Conservation (phyloP, 1,139 yeast genomes). For the Candida anutae region DNA sequence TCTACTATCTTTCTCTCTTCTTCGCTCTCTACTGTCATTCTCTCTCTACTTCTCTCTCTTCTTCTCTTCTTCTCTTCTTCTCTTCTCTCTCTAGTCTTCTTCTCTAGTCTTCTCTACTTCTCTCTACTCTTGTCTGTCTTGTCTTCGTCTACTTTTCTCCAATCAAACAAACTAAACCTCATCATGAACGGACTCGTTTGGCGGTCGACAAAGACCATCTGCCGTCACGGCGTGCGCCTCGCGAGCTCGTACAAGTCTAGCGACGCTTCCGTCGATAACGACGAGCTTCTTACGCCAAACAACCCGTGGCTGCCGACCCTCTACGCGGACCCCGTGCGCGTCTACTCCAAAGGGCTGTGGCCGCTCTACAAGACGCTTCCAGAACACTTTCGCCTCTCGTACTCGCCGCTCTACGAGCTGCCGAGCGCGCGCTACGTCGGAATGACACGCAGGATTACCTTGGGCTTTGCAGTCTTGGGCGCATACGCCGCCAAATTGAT, state of each 20-base stretch:
- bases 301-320: constrained; percentile 45
- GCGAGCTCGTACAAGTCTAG: constrained; percentile 5
- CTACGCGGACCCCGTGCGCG: constrained; percentile 25
- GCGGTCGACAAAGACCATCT: too few species aligned
- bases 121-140: too few species aligned
- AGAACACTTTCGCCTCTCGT: constrained; percentile 40
- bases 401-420: constrained; percentile 48
- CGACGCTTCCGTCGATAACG: constrained; percentile 34
- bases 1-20: too few species aligned
- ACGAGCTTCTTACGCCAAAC: constrained; percentile 34
- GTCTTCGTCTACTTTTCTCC: too few species aligned
- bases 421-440: constrained; percentile 52
- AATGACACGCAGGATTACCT: constrained; percentile 43
- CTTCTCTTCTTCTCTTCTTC: too few species aligned
- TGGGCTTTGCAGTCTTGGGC: constrained; percentile 50
- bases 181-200: too few species aligned
- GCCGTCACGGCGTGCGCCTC: too few species aligned
- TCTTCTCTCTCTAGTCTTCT: too few species aligned
- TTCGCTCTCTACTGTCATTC: too few species aligned
- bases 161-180: too few species aligned
- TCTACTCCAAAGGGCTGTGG: constrained; percentile 18
- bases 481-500: constrained; percentile 48
- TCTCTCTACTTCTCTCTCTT: too few species aligned
- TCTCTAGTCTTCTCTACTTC: too few species aligned
- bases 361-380: constrained; percentile 24